Base-by-base conservation (phyloP, 352 stramenopile genomes). In the Plasmopara muralis region DNA sequence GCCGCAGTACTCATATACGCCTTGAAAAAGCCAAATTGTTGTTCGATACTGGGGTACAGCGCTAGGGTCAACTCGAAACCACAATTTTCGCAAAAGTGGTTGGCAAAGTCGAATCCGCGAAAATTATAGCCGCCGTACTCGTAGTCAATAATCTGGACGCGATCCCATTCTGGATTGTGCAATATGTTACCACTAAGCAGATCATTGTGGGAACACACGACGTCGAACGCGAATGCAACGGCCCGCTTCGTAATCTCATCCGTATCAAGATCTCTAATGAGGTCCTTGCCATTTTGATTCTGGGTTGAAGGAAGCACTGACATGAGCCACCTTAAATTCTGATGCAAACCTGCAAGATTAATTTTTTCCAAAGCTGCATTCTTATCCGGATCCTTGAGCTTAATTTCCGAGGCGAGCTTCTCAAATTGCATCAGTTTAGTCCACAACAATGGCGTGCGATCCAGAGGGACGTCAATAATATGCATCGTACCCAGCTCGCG, bases 121-220 rank as follows among this genome's bases (percentile, higher is more conserved):
- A 83, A 95, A 70, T 97, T 97, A 74, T 90, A 96, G 39, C 81
- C 86, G 41, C 85, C 89, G 63, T 98, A 98, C 71, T 98, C 92
- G 68, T 96, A 98, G 72, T 98, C 92, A 57, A 98, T 97, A 60
- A 98, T 88, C 69, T 93, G 86, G 43, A 97, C 83, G 34, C 83
- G 83, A 55, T 83, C 67, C 74, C 83, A 90, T 35, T 61, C 55
- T 30, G 82, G 70, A 57, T 80, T 86, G 65, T 89, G 72, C 43
- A 94, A 53, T 44, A 92, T 88, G 66, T 91, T 93, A 59, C 83
- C 80, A 47, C 82, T 95, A 38, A 98, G 77, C 39, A 94, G 63
- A 61, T 98, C 92, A 62, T 98, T 97, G 77, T 98, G 92, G 57
- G 85, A 97, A 51, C 97, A 95, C 7, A 95, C 86, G 9, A 88